A percentile compares a stretch with the other conserved stretches of the same genome.
Evolutionary conservation across 768 basidiomycete species (phyloP).

Genomic region (Stropharia rugosoannulata): DNA sequence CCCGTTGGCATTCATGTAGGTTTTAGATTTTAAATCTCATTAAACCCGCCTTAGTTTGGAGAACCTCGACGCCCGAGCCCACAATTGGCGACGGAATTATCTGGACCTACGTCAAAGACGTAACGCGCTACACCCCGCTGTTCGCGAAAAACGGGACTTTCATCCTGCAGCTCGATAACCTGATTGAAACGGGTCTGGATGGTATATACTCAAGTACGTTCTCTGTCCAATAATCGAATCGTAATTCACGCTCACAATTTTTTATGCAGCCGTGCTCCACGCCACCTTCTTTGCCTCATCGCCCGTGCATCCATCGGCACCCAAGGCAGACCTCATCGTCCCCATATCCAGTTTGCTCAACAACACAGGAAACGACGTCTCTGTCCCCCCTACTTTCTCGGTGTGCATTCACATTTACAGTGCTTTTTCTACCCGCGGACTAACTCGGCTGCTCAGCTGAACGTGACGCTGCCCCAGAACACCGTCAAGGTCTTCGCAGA

Average conservation of each 20-base stretch:
- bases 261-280: conserved; percentile 52
- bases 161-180: conserved; percentile 73
- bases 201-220: conserved; percentile 69
- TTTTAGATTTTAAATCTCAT: not conserved
- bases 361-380: conserved; percentile 67
- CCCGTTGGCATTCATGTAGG: not conserved
- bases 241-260: not conserved
- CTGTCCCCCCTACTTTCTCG: conserved; percentile 73
- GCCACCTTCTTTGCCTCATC: conserved; percentile 75
- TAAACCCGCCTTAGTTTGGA: conserved; percentile 52
- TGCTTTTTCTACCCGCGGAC: too few relatives aligned
- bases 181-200: conserved; percentile 53
- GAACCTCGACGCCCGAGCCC: conserved; percentile 80
- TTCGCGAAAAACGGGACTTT: conserved; percentile 68
- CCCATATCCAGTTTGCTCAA: conserved; percentile 67
- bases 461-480: conserved; percentile 69
- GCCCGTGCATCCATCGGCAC: conserved; percentile 50
- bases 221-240: not conserved
- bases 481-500: conserved; percentile 68
- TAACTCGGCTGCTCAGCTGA: conserved; percentile 41
- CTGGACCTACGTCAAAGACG: conserved; percentile 79
- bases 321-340: conserved; percentile 62
- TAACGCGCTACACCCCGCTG: conserved; percentile 68
- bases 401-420: conserved; percentile 29
- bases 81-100: conserved; percentile 65